Base-by-base conservation (phyloP, 371 early-diverging fungal species). In the Zychaea mexicana region DNA sequence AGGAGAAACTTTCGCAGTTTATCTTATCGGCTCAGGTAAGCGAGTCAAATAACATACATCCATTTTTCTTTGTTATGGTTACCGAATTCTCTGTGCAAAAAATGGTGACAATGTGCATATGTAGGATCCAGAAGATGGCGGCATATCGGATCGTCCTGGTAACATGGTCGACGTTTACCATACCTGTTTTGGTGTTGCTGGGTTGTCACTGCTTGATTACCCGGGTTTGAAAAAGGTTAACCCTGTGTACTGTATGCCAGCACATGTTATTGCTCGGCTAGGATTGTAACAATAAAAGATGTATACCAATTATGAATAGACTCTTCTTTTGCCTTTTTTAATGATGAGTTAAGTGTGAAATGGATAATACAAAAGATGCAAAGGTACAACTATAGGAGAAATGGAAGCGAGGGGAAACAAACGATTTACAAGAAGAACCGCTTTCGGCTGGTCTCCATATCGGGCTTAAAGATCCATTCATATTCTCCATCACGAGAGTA, bases 121-220 rank as follows among this genome's bases (percentile, higher is more conserved):
- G n/a, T 67, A 89, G 88, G 96, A 97, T 72, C 68, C 83, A 9
- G 92, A 92, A 24, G 70, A 82, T n/a, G 99, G 99, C 33, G 99
- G 99, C 8, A 95, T 99, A 64, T 88, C 97, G 10, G 99, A 99
- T 83, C 85, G 98, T 24, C 94, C 93, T 15, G 97, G 94, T 3
- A 91, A 99, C 68, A 81, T 92, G 70, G 89, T 94, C 0, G 99
- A 99, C 78, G 94, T 99, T 2, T 99, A 95, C 72, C 99, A 99
- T 73, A 98, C 98, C 0, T 68, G 93, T 30, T 99, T 98, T 90
- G 98, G 99, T 21, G 77, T 99, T 32, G 88, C 94, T 7, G 96
- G 90, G 1, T 80, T 98, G 42, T 92, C 96, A n/a, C 69, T 98
- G 59, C 76, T 95, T 17, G 94, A 93, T 0, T 92, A 91, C 73